These are phyloP conservation scores for Euphorbia celastroides DNA, from an alignment of 441 rosid species.

Conservation along the genomic window DNA sequence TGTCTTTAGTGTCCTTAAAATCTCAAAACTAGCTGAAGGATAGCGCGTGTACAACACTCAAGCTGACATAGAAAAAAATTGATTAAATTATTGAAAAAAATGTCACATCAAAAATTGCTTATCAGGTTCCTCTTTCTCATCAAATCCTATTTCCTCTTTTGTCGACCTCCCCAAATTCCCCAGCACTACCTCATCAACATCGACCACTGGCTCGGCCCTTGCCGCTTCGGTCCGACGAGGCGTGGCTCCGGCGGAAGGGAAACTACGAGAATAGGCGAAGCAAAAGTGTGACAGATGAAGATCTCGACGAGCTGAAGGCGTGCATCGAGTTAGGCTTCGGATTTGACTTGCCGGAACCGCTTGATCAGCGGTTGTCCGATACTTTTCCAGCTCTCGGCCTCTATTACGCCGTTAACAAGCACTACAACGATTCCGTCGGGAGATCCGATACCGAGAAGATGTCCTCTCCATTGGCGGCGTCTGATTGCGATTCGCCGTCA, in stretches of 20 bases:
- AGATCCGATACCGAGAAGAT: conserved; percentile 41
- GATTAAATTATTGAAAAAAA: too few relatives aligned
- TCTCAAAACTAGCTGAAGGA: too few relatives aligned
- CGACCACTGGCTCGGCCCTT: conserved; percentile 66
- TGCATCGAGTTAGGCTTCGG: conserved; percentile 84
- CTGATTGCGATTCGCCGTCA: conserved; percentile 41
- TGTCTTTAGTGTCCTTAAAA: too few relatives aligned
- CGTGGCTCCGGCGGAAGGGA: conserved; percentile 63
- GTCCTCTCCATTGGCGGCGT: conserved; percentile 44
- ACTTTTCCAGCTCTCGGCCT: conserved; percentile 75
- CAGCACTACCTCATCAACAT: conserved; percentile 72
- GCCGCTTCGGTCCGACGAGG: conserved; percentile 61
- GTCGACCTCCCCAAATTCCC: conserved; percentile 51
- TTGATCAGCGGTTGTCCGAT: conserved; percentile 58
- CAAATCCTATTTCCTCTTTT: too few relatives aligned
- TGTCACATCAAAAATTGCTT: too few relatives aligned
- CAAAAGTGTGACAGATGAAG: conserved; percentile 77
- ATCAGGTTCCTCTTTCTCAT: too few relatives aligned
- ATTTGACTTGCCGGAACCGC: conserved; percentile 60
- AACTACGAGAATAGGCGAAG: conserved; percentile 23
- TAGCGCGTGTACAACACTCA: too few relatives aligned
- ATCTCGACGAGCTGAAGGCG: conserved; percentile 75
- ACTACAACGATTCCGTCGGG: conserved; percentile 35
- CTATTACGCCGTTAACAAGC: conserved; percentile 72
- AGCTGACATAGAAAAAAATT: too few relatives aligned